A percentile compares a stretch with the other conserved stretches of the same genome.
Evolutionary conservation across 148 eudicot species (phyloP).

Genomic region (Silene latifolia): DNA sequence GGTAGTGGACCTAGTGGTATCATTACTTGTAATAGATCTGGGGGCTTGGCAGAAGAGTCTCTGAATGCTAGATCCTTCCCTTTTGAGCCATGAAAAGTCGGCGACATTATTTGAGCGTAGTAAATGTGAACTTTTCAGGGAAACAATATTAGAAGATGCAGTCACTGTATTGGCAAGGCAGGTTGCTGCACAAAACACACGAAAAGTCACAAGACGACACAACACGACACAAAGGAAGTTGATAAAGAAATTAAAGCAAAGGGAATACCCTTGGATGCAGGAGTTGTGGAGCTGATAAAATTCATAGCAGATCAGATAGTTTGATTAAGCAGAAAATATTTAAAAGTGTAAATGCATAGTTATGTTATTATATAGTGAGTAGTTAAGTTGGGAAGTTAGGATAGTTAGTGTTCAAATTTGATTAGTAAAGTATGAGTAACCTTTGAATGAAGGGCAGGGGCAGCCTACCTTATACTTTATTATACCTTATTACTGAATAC

Average conservation of each 20-base stretch:
- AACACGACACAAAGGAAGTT: background rate
- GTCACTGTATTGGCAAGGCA: constrained; percentile 14
- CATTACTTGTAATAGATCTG: constrained; percentile 19
- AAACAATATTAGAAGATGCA: background rate
- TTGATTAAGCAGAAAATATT: background rate
- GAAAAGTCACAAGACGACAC: background rate
- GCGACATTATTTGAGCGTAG: constrained; percentile 4
- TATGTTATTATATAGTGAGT: background rate
- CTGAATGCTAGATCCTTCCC: constrained; percentile 11
- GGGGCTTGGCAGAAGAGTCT: constrained; percentile 11
- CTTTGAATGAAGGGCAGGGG: constrained; percentile 25
- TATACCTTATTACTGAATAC: too few species aligned
- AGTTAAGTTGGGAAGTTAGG: too few species aligned
- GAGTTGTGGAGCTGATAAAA: constrained; percentile 16
- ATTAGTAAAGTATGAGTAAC: background rate
- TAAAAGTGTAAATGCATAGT: background rate
- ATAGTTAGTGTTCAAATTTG: background rate
- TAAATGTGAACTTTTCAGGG: background rate
- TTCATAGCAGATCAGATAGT: constrained; percentile 4
- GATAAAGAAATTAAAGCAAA: background rate
- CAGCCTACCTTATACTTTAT: constrained; percentile 8
- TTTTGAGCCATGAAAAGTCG: constrained; percentile 23
- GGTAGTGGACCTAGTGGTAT: too few species aligned
- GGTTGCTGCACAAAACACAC: constrained; percentile 4
- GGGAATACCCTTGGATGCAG: constrained; percentile 14